phyloP scores from a whole-genome alignment of 495 filamentous ascomycete species.

The Chaetomidium leptoderma region DNA sequence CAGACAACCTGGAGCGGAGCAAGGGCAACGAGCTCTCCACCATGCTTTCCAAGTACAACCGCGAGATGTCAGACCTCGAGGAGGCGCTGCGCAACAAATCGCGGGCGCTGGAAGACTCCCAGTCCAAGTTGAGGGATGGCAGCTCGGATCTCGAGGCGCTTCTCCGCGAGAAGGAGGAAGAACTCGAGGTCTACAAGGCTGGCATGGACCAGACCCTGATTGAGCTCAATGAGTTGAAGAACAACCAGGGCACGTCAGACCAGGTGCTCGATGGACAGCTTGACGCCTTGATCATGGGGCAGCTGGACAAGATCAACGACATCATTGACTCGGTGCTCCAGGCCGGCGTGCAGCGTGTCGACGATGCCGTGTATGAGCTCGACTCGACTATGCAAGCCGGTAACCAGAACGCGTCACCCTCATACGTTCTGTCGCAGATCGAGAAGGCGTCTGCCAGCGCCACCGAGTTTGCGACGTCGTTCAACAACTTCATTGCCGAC shows the following conservation, averaged over 20 bases:
- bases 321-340: constrained; percentile 97
- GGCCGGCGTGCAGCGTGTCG: constrained; percentile 87
- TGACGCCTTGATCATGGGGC: constrained; percentile 77
- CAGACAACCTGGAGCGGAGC: constrained; percentile 84
- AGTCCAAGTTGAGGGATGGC: constrained; percentile 69
- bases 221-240: constrained; percentile 78
- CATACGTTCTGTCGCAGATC: constrained; percentile 91
- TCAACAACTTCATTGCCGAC: constrained; percentile 97
- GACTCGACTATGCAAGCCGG: constrained; percentile 97
- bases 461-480: constrained; percentile 93
- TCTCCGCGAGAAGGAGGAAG: constrained; percentile 90
- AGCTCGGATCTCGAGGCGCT: constrained; percentile 79
- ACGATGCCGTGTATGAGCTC: constrained; percentile 94
- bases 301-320: constrained; percentile 88
- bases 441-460: constrained; percentile 94
- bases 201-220: constrained; percentile 94
- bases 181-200: constrained; percentile 93
- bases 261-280: constrained; percentile 83
- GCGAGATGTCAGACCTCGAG: constrained; percentile 93
- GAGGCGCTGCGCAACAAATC: constrained; percentile 87
- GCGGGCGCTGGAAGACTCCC: constrained; percentile 78
- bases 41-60: constrained; percentile 91
- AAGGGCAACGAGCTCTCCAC: constrained; percentile 93
- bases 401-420: constrained; percentile 95
- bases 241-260: constrained; percentile 68